These are phyloP conservation scores for Scedosporium boydii DNA, from an alignment of 2,329 filamentous ascomycete species.

Conservation along the genomic window DNA sequence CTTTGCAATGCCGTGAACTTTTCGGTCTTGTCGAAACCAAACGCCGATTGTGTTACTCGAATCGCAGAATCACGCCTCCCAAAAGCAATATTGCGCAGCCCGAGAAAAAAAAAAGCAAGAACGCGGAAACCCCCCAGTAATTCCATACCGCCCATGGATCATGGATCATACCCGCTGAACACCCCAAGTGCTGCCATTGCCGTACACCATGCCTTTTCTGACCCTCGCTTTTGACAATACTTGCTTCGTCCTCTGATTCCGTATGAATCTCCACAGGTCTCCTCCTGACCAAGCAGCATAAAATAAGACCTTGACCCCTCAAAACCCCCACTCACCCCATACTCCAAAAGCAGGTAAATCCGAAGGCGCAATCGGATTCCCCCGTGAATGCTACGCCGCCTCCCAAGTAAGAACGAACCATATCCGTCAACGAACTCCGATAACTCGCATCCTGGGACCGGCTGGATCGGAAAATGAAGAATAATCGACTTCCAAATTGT, in stretches of 20 bases:
- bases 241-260: too few species aligned
- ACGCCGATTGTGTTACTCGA: not conserved
- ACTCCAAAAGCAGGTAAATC: not conserved
- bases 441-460: not conserved
- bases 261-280: too few species aligned
- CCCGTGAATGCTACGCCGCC: not conserved
- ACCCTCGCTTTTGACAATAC: too few species aligned
- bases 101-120: not conserved
- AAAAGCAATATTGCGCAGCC: not conserved
- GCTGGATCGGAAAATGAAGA: slow-evolving; percentile 1
- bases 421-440: not conserved
- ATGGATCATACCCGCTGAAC: too few species aligned
- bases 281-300: too few species aligned
- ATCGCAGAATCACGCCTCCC: not conserved
- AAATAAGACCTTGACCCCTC: too few species aligned
- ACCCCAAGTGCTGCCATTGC: too few species aligned
- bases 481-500: not conserved
- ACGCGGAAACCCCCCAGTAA: not conserved
- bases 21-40: not conserved
- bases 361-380: too few species aligned
- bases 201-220: too few species aligned
- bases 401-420: not conserved
- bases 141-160: not conserved
- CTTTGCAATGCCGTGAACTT: not conserved
- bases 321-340: too few species aligned